Evolutionary conservation across 352 stramenopile species (phyloP).

Genomic region (Phytopythium kandeliae): DNA sequence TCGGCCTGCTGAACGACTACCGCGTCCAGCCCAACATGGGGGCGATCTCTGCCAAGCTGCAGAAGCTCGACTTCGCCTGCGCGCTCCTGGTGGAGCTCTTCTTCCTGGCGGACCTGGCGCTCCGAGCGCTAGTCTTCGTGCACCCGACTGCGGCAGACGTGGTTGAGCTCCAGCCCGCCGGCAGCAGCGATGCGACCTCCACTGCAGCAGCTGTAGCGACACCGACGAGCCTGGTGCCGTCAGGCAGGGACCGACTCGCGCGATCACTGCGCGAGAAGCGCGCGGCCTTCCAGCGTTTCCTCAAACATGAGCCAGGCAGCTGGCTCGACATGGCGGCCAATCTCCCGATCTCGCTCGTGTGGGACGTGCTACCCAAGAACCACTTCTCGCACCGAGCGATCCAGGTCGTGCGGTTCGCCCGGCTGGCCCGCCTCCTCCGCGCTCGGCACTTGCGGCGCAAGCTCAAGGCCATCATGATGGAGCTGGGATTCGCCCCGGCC

Average conservation of each 20-base stretch:
- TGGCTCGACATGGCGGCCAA: constrained; percentile 11
- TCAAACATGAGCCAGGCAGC: constrained; percentile 22
- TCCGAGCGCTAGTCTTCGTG: constrained; percentile 40
- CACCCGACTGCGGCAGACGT: neutral
- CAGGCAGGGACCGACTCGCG: neutral
- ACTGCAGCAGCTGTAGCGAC: neutral
- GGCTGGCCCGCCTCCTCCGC: constrained; percentile 41
- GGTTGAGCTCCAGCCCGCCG: neutral
- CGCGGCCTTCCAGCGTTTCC: constrained; percentile 20
- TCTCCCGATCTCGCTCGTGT: constrained; percentile 39
- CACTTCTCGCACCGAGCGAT: constrained; percentile 18
- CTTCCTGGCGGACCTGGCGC: constrained; percentile 45
- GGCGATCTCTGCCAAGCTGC: constrained; percentile 27
- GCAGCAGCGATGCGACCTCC: neutral
- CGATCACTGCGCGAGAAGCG: neutral
- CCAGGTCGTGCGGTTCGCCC: constrained; percentile 29
- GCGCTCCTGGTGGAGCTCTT: constrained; percentile 44
- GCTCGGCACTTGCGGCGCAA: constrained; percentile 29
- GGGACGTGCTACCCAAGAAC: constrained; percentile 56
- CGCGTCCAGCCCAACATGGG: constrained; percentile 8
- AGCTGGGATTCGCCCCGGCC: constrained; percentile 30
- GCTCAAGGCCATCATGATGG: constrained; percentile 38
- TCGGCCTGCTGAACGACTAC: constrained; percentile 31
- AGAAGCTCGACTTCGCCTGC: constrained; percentile 27
- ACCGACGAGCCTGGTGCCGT: neutral